A percentile compares a stretch with the other conserved stretches of the same genome.
phyloP scores from a whole-genome alignment of 2,329 filamentous ascomycete genomes.

The Bipolaris gigantea region DNA sequence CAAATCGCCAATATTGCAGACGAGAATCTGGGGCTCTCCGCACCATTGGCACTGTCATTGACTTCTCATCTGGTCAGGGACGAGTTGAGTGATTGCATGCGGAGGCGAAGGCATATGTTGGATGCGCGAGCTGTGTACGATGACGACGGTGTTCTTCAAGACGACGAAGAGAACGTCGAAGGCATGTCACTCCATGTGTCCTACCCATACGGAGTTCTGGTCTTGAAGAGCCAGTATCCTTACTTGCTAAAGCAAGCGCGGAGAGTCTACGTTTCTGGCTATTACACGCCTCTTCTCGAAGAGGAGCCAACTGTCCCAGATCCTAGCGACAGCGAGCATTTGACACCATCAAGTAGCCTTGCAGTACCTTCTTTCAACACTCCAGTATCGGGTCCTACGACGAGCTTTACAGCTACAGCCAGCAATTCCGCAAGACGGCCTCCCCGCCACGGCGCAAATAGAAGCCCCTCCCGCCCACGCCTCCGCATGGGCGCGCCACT shows the following conservation, averaged over 20 bases:
- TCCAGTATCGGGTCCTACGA: constrained; percentile 4
- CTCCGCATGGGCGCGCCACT: constrained; percentile 21
- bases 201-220: constrained; percentile 47
- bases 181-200: constrained; percentile 47
- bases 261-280: constrained; percentile 47
- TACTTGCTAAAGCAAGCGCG: constrained; percentile 46
- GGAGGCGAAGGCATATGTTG: constrained; percentile 18
- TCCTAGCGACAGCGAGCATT: constrained; percentile 14
- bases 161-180: constrained; percentile 16
- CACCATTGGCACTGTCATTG: constrained; percentile 31
- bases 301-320: background rate
- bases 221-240: constrained; percentile 45
- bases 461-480: constrained; percentile 16
- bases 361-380: constrained; percentile 12
- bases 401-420: background rate
- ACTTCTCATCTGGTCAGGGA: constrained; percentile 41
- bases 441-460: constrained; percentile 1
- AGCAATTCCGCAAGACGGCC: background rate
- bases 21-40: constrained; percentile 22
- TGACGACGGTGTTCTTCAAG: constrained; percentile 1
- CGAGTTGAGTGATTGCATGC: constrained; percentile 42
- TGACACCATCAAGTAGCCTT: constrained; percentile 21
- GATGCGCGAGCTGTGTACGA: constrained; percentile 11
- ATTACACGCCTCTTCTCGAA: constrained; percentile 30
- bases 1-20: constrained; percentile 5